Conservation (phyloP, 2,329 filamentous ascomycete species). For the Anthostomella pinea region DNA sequence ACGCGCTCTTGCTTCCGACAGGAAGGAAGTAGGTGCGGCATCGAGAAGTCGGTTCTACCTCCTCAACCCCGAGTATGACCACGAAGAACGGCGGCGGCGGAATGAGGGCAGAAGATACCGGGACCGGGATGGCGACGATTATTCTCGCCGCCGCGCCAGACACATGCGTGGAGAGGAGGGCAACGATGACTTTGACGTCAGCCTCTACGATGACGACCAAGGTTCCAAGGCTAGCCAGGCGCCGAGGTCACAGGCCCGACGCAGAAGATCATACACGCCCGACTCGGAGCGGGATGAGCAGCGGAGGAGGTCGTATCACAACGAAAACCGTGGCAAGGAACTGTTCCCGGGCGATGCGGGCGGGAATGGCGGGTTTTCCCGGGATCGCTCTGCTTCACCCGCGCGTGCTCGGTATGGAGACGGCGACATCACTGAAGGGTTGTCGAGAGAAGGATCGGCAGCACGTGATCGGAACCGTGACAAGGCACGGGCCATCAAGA, state of each 20-base stretch:
- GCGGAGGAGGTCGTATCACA: conserved; percentile 27
- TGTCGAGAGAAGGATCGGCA: conserved; percentile 29
- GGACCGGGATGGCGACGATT: conserved; percentile 46
- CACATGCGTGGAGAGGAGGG: conserved; percentile 46
- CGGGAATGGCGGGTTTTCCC: conserved; percentile 28
- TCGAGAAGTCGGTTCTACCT: conserved; percentile 88
- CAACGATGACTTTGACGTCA: conserved; percentile 63
- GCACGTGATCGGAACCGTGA: conserved; percentile 37
- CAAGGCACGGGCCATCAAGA: conserved; percentile 45
- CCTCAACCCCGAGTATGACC: conserved; percentile 85
- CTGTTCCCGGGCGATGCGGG: conserved; percentile 52
- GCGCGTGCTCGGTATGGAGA: conserved; percentile 42
- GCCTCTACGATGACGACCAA: conserved; percentile 75
- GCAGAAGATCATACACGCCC: conserved; percentile 37
- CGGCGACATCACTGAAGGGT: conserved; percentile 34
- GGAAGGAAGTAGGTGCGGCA: conserved; percentile 75
- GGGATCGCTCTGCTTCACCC: conserved; percentile 54
- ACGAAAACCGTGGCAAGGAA: conserved; percentile 54
- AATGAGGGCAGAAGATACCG: conserved; percentile 59
- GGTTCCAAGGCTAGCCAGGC: conserved; percentile 34
- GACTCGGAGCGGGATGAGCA: conserved; percentile 21
- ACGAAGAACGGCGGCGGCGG: conserved; percentile 65
- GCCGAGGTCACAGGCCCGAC: conserved; percentile 18
- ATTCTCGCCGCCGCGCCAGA: conserved; percentile 30
- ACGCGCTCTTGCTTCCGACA: conserved; percentile 71